Evolutionary conservation across 345 rosid species (phyloP).

Genomic region (Pistacia atlantica): DNA sequence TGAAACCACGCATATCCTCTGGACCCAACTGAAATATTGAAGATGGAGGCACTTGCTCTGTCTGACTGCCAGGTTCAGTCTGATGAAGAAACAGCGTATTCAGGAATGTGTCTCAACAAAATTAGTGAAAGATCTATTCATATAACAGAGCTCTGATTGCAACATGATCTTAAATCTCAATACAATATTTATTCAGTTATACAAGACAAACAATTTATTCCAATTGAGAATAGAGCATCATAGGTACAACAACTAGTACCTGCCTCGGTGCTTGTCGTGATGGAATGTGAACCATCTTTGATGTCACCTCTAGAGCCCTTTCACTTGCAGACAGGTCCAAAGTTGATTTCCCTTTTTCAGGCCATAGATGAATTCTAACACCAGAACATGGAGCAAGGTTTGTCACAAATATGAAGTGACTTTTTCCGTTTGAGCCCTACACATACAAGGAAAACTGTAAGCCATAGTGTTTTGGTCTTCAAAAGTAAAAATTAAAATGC

Average conservation of each 20-base stretch:
- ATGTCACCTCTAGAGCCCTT: constrained; percentile 79
- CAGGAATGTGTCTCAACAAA: constrained; percentile 20
- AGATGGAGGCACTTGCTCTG: constrained; percentile 99
- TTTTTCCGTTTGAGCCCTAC: constrained; percentile 82
- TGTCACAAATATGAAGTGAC: constrained; percentile 88
- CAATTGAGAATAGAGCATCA: constrained; percentile 1
- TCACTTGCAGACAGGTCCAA: constrained; percentile 54
- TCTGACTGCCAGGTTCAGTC: constrained; percentile 98
- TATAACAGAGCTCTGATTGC: constrained; percentile 13
- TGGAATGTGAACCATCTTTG: constrained; percentile 94
- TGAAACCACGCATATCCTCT: constrained; percentile 78
- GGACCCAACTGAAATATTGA: constrained; percentile 74
- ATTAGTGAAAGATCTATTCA: neutral
- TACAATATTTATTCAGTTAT: neutral
- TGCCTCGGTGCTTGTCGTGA: constrained; percentile 94
- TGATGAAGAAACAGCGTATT: constrained; percentile 35
- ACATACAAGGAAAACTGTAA: constrained; percentile 28
- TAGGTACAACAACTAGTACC: constrained; percentile 43
- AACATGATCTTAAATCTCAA: constrained; percentile 4
- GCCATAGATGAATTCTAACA: constrained; percentile 93
- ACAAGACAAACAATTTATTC: constrained; percentile 10
- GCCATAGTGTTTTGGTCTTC: constrained; percentile 11
- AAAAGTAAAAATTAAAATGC: constrained; percentile 9
- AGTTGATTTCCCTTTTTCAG: constrained; percentile 65
- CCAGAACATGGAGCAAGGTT: constrained; percentile 96